phyloP scores from a whole-genome alignment of 306 rosid species.

The Castanea crenata region DNA sequence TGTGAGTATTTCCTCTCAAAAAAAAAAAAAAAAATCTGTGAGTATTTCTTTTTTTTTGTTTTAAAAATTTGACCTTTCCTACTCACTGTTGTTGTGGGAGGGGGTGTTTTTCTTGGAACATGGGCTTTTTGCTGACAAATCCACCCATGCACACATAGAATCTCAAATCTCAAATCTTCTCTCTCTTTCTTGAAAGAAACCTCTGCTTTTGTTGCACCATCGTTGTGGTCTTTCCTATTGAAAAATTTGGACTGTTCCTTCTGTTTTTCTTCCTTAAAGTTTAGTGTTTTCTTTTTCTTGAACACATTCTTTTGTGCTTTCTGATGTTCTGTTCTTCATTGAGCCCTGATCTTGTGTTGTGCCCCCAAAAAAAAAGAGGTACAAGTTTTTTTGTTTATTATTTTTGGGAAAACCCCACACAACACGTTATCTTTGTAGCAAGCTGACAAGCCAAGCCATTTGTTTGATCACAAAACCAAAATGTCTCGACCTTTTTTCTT shows the following conservation, averaged over 20 bases:
- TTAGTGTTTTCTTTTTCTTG: not conserved
- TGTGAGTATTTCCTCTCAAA: not conserved
- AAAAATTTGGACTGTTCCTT: constrained; percentile 35
- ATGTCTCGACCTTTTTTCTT: constrained; percentile 13
- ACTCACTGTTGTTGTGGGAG: not conserved
- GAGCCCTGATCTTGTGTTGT: constrained; percentile 18
- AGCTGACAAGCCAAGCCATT: not conserved
- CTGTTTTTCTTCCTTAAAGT: constrained; percentile 8
- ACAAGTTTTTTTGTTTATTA: not conserved
- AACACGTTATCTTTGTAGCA: not conserved
- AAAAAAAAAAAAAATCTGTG: not conserved
- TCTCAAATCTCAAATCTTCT: constrained; percentile 23
- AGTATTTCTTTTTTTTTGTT: not conserved
- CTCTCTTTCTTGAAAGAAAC: constrained; percentile 30
- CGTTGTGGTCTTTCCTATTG: constrained; percentile 10
- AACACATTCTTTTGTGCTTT: not conserved
- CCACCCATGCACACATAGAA: constrained; percentile 62
- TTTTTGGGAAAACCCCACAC: constrained; percentile 1
- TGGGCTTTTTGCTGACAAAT: constrained; percentile 39
- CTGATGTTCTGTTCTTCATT: constrained; percentile 16
- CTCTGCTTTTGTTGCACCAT: constrained; percentile 16
- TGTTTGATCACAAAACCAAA: not conserved
- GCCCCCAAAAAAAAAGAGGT: not conserved
- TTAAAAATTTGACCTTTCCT: constrained; percentile 9
- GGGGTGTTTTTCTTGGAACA: constrained; percentile 44